These are phyloP conservation scores for Dactylonectria estremocensis DNA, from an alignment of 2,329 filamentous ascomycete species.

Conservation along the genomic window DNA sequence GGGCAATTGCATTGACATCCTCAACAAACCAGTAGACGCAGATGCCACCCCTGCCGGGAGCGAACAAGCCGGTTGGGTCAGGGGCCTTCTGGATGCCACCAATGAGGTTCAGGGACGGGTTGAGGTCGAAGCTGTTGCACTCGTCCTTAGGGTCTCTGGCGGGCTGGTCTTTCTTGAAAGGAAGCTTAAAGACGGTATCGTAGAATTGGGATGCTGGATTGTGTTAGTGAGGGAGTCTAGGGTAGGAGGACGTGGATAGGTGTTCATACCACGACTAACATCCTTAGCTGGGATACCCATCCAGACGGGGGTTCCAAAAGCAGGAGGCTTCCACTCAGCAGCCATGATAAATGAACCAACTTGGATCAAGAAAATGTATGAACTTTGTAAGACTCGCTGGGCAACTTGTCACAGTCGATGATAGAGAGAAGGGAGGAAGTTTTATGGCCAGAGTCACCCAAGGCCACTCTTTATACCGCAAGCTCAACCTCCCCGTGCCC, in stretches of 20 bases:
- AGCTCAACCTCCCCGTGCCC: too few relatives aligned
- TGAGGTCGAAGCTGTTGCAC: conserved; percentile 47
- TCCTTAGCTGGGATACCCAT: conserved; percentile 47
- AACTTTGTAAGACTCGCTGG: too few relatives aligned
- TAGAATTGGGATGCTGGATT: conserved; percentile 36
- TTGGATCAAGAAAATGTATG: background rate
- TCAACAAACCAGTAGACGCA: conserved; percentile 50
- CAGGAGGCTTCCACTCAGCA: conserved; percentile 47
- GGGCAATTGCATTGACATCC: conserved; percentile 42
- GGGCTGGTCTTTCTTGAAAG: too few relatives aligned
- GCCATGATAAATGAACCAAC: conserved; percentile 34
- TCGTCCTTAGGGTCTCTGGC: background rate
- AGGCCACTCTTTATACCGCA: background rate
- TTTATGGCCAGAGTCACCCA: too few relatives aligned
- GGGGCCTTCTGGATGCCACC: conserved; percentile 49
- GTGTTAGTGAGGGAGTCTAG: conserved; percentile 2
- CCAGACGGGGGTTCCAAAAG: conserved; percentile 48
- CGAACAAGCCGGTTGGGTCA: conserved; percentile 41
- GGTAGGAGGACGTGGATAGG: background rate
- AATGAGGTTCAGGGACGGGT: conserved; percentile 44
- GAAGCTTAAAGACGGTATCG: too few relatives aligned
- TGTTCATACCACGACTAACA: conserved; percentile 42
- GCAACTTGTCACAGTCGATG: too few relatives aligned
- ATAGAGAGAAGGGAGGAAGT: too few relatives aligned
- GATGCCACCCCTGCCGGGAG: conserved; percentile 46